Base-by-base conservation (phyloP, 2,329 filamentous ascomycete species). In the Eurotiales sp. region DNA sequence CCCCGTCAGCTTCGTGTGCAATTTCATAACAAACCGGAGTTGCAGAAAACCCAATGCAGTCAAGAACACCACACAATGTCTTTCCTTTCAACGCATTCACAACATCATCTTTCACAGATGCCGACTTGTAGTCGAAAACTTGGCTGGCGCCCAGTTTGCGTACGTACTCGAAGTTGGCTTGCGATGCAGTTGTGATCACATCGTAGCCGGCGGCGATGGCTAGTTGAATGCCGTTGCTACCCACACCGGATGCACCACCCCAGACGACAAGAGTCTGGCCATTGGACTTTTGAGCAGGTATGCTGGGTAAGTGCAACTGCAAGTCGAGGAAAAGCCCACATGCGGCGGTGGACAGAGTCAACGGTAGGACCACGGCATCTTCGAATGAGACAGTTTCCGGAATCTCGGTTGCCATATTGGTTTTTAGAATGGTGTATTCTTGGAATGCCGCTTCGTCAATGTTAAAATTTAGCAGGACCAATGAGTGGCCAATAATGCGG, bases 231-330 rank as follows among this genome's bases (percentile, higher is more conserved):
- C 65, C 71, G 4, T 58, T 61, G 30, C 66, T 65, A 1, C 77
- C 75, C 1, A 76, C 73, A n/a, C 66, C 67, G 15, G 61, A 60
- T 7, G 59, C 58, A 1, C 66, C 66, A 7, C 77, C 77, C 75
- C 77, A 80, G 14, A 80, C 59, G 2, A 80, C 56, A 1, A 74
- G 47, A 17, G 65, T 59, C 52, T 72, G 60, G 12, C 64, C 64
- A 1, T 8, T 32, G 19, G 30, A 1, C 4, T 36, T 15, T 25
- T 44, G 39, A 21, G 22, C 22, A 8, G 17, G 17, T 15, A 21
- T n/a, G 4, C 17, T 36, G 7, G 46, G 46, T 3, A 42, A 14
- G 8, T 41, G 27, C 19, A 50, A 4, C 15, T 29, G 17, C 6
- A 50, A 23, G 17, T 50, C 29, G 6, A 41, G 36, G 27, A 61